These are phyloP conservation scores for Thermomucor indicae-seudaticae DNA, from an alignment of 371 early-diverging fungal genomes.

Conservation along the genomic window DNA sequence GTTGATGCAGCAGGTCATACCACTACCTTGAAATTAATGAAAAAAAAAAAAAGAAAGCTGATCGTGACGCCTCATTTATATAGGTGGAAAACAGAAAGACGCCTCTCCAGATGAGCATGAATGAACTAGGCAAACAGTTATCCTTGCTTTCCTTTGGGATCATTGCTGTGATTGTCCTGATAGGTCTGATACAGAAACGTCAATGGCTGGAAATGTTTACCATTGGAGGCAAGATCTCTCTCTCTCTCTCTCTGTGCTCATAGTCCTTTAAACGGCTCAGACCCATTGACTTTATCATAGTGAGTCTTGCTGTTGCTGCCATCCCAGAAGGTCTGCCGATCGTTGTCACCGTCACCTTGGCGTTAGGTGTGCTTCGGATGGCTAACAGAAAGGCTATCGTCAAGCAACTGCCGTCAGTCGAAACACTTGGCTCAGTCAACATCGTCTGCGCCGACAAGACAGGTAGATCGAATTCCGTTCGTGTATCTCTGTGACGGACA, in stretches of 20 bases:
- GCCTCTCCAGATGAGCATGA: conserved; percentile 86
- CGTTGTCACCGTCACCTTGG: conserved; percentile 89
- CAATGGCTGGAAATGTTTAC: conserved; percentile 95
- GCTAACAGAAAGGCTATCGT: conserved; percentile 84
- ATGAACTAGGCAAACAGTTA: conserved; percentile 81
- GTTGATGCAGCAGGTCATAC: conserved; percentile 83
- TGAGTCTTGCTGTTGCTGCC: conserved; percentile 90
- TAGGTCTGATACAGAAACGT: conserved; percentile 87
- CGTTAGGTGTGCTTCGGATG: conserved; percentile 87
- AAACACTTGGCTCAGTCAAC: conserved; percentile 88
- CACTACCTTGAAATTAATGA: no score
- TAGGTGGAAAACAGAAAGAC: conserved; percentile 80
- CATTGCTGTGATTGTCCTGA: conserved; percentile 84
- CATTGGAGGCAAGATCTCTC: conserved; percentile 75
- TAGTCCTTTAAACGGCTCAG: neutral
- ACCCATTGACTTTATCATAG: conserved; percentile 12
- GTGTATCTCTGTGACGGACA: neutral
- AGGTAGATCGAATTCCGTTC: conserved; percentile 27
- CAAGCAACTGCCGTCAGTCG: conserved; percentile 88
- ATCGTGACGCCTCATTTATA: conserved; percentile 48
- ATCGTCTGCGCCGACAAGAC: conserved; percentile 93
- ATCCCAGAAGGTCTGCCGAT: conserved; percentile 95
- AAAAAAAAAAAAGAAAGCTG: no score
- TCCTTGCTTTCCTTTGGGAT: conserved; percentile 82
- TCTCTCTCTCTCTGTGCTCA: no score